A percentile compares a stretch with the other conserved stretches of the same genome.
These are phyloP conservation scores for Talaromyces sp. DNA, from an alignment of 2,329 filamentous ascomycete species.

Conservation along the genomic window DNA sequence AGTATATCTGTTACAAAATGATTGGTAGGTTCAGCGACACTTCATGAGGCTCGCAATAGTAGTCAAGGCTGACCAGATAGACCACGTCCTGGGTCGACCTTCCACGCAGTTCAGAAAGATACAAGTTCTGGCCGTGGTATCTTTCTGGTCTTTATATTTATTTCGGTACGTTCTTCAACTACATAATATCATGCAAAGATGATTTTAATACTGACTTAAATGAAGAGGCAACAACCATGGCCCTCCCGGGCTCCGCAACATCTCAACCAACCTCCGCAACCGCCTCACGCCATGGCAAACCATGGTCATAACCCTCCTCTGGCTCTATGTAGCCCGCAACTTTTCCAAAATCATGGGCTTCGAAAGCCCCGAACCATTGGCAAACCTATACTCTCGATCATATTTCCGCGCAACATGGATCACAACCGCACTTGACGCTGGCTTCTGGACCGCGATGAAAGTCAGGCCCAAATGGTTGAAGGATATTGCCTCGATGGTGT, in stretches of 20 bases:
- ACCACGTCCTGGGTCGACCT: conserved; percentile 87
- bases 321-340: conserved; percentile 87
- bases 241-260: conserved; percentile 66
- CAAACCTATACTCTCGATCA: conserved; percentile 85
- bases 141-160: conserved; percentile 87
- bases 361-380: conserved; percentile 87
- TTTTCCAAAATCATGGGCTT: conserved; percentile 89
- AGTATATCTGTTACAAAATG: neutral
- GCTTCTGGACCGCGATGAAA: conserved; percentile 98
- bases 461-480: conserved; percentile 76
- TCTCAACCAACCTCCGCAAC: conserved; percentile 69
- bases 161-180: conserved; percentile 56
- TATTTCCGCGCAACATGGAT: conserved; percentile 98
- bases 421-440: conserved; percentile 87
- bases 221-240: conserved; percentile 82
- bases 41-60: neutral
- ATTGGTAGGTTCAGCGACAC: neutral
- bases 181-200: neutral
- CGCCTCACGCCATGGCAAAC: conserved; percentile 86
- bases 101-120: conserved; percentile 88
- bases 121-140: conserved; percentile 85
- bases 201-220: neutral
- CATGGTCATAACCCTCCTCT: conserved; percentile 80
- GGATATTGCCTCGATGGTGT: conserved; percentile 77
- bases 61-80: conserved; percentile 39